Evolutionary conservation across 768 basidiomycete species (phyloP), one percentile per base, ranked within the genome.

Genomic region (Hemileccinum impolitum): DNA sequence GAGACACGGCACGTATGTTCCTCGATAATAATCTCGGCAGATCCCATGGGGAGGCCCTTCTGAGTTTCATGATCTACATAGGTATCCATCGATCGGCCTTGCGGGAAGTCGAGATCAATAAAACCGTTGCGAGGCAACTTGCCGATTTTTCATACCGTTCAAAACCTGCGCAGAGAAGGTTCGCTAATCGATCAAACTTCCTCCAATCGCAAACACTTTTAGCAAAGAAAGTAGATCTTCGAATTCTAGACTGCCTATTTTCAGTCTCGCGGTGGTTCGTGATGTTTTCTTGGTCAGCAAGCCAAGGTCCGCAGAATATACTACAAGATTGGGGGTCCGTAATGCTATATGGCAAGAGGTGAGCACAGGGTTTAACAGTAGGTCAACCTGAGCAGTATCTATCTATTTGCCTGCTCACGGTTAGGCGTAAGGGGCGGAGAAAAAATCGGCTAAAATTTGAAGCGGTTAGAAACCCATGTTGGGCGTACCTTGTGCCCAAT

Each of bases 61-160:
- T 82, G 85, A 4, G 84, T 85, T 47, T 76, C 68, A 64, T 82
- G 86, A 68, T 87, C 80, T 44, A 87, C 82, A 57, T 86, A 84
- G 19, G 55, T 84, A 84, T 23, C 85, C 82, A 50, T 86, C 84
- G n/a, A 50, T 86, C 84, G n/a, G 83, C 81, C 83, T 60, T 67
- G 47, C 9, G 26, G 37, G 18, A 8, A 19, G 8, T 30, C 25
- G 14, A 31, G 31, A 32, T 30, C 18, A 1, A 25, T 12, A 18
- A 45, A 43, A 13, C 41, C 18, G 19, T 47, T 28, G 34, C 15
- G 39, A 40, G 21, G 25, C 37, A 38, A 31, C 32, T 28, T 21
- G 12, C 43, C 14, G 43, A 15, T 15, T n/a, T 4, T 21, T 39
- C 58, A 13, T 43, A 66, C 81, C 85, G 85, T 66, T 87, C 84